Evolutionary conservation across 2,329 filamentous ascomycete genomes (phyloP), one percentile per base, ranked within the genome.

Genomic region (Amauroascus verrucosus): DNA sequence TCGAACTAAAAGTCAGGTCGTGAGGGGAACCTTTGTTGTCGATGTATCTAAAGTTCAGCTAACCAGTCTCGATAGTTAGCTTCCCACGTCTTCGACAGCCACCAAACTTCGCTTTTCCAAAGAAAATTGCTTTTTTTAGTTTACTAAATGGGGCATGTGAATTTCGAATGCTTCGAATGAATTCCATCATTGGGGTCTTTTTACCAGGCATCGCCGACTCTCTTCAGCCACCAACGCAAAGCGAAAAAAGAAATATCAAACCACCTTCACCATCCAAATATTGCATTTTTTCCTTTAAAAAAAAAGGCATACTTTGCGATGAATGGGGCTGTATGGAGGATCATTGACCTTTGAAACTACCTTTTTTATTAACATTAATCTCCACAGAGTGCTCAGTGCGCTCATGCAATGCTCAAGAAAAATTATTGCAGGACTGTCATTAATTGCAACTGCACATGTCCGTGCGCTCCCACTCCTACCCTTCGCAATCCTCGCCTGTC

Each of bases 11-110:
- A 35, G 2, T 18, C 14, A 16, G 14, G 18, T 8, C 48, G 38
- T 51, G 48, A 51, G 48, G 48, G 48, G 48, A 51, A 51, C 26
- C 14, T 22, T 48, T 33, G 40, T 30, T 22, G 6, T 51, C 9
- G 38, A 35, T 20, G 37, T 24, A 26, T 28, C 38, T 48, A 51
- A 50, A 24, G 48, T 51, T 51, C 38, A 24, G 26, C 48, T 44
- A 51, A 16, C 20, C 32, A 26, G 46, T 20, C 13, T 28, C 33
- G 28, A 38, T 40, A 22, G 2, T 26, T 44, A 30, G 37, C 48
- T 16, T 51, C 26, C 38, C 48, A 28, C 22, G 9, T 50, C 48
- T 43, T 33, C n/a, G 44, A n/a, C 48, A 51, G 38, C 26, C 24
- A 50, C 35, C 35, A 33, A 44, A 24, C 37, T 51, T 38, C 37